Evolutionary conservation across 1,284 basidiomycete genomes (phyloP), one percentile per base, ranked within the genome.

Genomic region (Volvariella volvacea): DNA sequence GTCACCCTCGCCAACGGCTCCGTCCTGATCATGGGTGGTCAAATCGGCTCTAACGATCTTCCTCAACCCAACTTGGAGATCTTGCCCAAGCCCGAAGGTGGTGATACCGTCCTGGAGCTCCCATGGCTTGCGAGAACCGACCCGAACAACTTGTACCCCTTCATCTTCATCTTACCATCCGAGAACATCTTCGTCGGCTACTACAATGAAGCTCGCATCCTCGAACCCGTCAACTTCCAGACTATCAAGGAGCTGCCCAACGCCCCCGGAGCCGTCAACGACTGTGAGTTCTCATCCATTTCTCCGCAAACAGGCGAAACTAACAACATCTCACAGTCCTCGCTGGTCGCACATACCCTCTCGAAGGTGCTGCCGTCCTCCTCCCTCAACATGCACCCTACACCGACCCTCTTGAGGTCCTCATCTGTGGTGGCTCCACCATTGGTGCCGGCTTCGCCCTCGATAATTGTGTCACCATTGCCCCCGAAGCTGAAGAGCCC

Each of bases 371-470:
- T 1, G 76, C 79, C 0, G 73, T 86, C 20, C 59, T 88, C 10
- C 65, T 91, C 14, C 88, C 86, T 3, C 80, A 82, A 51, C 58
- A 71, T 43, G 72, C 79, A 0, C 85, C 85, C 0, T 88, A 87
- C 55, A 80, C 83, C 0, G 80, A 80, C 44, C 77, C 79, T n/a
- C 61, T 83, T 2, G 70, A 74, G 41, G 57, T 91, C 12, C 57
- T 92, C 7, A 67, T 89, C 25, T 92, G 88, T 49, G 88, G 88
- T 55, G 88, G 89, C 4, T 87, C 83, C 0, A 77, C 78, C 43
- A 62, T 58, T 3, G 73, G 73, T 14, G 66, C 64, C 17, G 75
- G 65, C 8, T 60, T 70, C 8, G 83, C 80, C 1, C 57, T 84
- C 14, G 85, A 88, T 52, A 88, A 85, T 52, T 88, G 84, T 55